Conservation (phyloP, 1,139 yeast genomes). For the Candida sp. region DNA sequence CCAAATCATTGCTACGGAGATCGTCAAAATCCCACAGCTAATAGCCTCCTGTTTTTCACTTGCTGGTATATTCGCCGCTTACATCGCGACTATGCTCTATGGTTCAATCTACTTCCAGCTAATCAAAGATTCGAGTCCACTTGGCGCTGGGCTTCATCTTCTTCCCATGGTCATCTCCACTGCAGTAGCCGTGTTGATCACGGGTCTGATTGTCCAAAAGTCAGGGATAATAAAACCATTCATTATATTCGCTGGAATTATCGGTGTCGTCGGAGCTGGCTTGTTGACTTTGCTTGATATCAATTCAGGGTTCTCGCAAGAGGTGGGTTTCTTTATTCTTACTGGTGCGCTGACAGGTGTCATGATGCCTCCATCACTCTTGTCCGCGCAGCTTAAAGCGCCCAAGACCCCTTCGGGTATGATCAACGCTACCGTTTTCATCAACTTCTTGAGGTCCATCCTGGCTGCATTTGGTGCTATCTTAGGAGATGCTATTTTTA, state of each 20-base stretch:
- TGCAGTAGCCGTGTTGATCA: slow-evolving; percentile 29
- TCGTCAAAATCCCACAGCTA: slow-evolving; percentile 26
- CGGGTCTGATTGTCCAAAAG: slow-evolving; percentile 36
- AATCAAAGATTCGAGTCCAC: slow-evolving; percentile 32
- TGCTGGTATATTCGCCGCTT: slow-evolving; percentile 25
- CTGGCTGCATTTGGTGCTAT: slow-evolving; percentile 33
- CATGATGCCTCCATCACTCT: slow-evolving; percentile 31
- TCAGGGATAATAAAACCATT: slow-evolving; percentile 35
- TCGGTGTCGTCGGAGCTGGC: slow-evolving; percentile 41
- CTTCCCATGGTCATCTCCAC: slow-evolving; percentile 41
- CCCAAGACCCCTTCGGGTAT: slow-evolving; percentile 41
- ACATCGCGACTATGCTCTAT: slow-evolving; percentile 30
- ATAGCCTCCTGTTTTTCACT: slow-evolving; percentile 25
- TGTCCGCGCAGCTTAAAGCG: slow-evolving; percentile 36
- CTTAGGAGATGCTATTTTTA: slow-evolving; percentile 38
- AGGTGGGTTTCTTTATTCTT: slow-evolving; percentile 39
- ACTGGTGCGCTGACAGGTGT: slow-evolving; percentile 35
- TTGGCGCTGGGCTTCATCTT: slow-evolving; percentile 41
- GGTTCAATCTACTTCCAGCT: slow-evolving; percentile 43
- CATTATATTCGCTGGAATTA: slow-evolving; percentile 25
- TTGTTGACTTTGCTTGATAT: slow-evolving; percentile 32
- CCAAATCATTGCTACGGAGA: slow-evolving; percentile 32
- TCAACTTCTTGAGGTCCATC: slow-evolving; percentile 34
- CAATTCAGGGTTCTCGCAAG: slow-evolving; percentile 26
- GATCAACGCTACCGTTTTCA: slow-evolving; percentile 38